These are phyloP conservation scores for Gonapodya prolifera DNA, from an alignment of 192 early-diverging fungal species.

Conservation along the genomic window DNA sequence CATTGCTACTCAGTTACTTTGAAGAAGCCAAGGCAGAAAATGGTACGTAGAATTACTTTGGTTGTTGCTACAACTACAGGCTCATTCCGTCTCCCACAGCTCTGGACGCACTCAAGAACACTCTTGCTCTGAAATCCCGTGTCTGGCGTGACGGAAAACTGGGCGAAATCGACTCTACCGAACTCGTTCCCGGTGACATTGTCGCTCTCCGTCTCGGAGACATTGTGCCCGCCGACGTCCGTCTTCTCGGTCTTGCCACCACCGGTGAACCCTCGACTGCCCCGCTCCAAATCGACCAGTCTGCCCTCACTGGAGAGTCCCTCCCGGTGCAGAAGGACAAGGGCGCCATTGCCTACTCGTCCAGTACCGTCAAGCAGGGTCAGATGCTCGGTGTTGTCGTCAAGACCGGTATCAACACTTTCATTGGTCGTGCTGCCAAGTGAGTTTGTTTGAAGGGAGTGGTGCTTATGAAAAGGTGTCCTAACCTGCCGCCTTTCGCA, in stretches of 20 bases:
- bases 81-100: too few relatives aligned
- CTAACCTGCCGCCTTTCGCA: too few relatives aligned
- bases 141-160: constrained; percentile 66
- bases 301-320: constrained; percentile 88
- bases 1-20: background rate
- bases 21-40: constrained; percentile 63
- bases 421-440: constrained; percentile 87
- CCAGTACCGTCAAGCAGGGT: constrained; percentile 88
- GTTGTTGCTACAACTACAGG: background rate
- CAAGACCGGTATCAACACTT: constrained; percentile 89
- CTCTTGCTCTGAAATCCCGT: constrained; percentile 75
- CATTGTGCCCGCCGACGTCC: constrained; percentile 85
- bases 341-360: constrained; percentile 76
- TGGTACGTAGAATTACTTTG: background rate
- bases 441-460: too few relatives aligned
- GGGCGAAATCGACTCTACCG: constrained; percentile 52
- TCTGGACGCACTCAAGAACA: constrained; percentile 87
- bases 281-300: constrained; percentile 80
- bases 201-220: constrained; percentile 87
- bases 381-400: constrained; percentile 83
- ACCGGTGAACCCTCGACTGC: constrained; percentile 67
- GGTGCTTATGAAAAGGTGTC: too few relatives aligned
- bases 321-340: constrained; percentile 76
- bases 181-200: constrained; percentile 83
- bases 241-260: constrained; percentile 62